phyloP scores from a whole-genome alignment of 305 asterid species.

The Fraxinus platypoda region DNA sequence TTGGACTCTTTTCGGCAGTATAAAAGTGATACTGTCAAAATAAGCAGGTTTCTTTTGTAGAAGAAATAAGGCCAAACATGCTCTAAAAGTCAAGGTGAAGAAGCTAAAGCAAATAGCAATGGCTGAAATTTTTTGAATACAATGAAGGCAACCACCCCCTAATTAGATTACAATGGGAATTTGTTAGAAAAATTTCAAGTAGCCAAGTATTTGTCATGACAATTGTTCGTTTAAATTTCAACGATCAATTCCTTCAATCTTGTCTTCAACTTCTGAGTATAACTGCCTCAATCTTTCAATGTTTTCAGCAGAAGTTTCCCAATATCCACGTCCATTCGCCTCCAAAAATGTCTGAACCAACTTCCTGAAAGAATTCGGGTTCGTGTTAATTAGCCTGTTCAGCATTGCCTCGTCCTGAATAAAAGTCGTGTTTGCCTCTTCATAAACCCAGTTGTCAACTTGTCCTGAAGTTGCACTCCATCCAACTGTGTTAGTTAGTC shows the following conservation, averaged over 20 bases:
- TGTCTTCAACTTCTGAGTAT: conserved; percentile 97
- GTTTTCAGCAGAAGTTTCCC: conserved; percentile 90
- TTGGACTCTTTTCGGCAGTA: background rate
- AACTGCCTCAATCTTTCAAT: conserved; percentile 73
- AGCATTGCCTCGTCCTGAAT: conserved; percentile 88
- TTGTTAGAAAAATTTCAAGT: conserved; percentile 27
- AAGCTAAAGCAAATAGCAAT: conserved; percentile 3
- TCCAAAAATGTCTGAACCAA: conserved; percentile 90
- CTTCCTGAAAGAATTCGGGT: conserved; percentile 92
- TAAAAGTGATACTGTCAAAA: background rate
- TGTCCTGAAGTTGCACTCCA: conserved; percentile 99
- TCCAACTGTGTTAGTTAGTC: conserved; percentile 90
- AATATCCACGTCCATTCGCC: conserved; percentile 95
- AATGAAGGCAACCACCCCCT: conserved; percentile 34
- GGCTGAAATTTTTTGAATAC: conserved; percentile 17
- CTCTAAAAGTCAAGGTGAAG: background rate
- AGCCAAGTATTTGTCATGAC: conserved; percentile 18
- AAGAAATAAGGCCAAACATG: background rate
- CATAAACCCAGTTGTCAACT: conserved; percentile 98
- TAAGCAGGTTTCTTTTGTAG: background rate
- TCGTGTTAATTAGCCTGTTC: conserved; percentile 87
- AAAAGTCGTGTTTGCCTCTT: conserved; percentile 94
- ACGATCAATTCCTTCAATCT: conserved; percentile 97
- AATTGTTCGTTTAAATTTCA: conserved; percentile 23
- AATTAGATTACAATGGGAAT: conserved; percentile 35